Evolutionary conservation across 306 rosid species (phyloP), one percentile per base, ranked within the genome.

Genomic region (Vicia sativa): DNA sequence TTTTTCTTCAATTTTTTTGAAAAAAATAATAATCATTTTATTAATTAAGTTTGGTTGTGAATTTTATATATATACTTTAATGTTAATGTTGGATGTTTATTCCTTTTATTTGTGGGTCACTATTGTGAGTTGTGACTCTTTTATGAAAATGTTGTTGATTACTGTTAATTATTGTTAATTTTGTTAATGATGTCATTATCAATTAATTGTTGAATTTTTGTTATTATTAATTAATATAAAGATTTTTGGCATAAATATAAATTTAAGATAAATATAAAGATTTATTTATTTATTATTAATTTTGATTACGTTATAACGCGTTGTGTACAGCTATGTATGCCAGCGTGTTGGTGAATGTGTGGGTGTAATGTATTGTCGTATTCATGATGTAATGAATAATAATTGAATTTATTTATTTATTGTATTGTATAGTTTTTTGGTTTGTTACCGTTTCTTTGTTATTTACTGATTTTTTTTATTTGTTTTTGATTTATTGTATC

Each of bases 1-100:
- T 7, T n/a, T 13, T 18, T 3, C 10, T 39, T 31, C 19, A 8
- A 41, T 13, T 65, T 42, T 62, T 65, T 21, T 1, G 2, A 5
- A 5, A 6, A 62, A 45, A 65, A 25, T 25, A 46, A 53, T 43
- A 14, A 15, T 34, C 7, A 34, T 6, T 31, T 23, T 56, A 65
- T 35, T 67, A 21, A 57, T 79, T 64, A 71, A 19, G 49, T 79
- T 77, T 82, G 77, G 62, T 81, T 86, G 83, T 75, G 80, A 73
- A 74, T 82, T 84, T 83, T 73, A n/a, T 25, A 2, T 82, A 78
- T 71, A 78, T 82, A 75, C 55, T 11, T 52, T 19, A 10, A 52
- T 69, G 61, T 65, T 16, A n/a, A n/a, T n/a, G 23, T 61, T 37
- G 29, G 6, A 60, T 37, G 14, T 68, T 78, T 53, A 56, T 59